A percentile compares a stretch with the other conserved stretches of the same genome.
These are phyloP conservation scores for Dissophora globulifera DNA, from an alignment of 192 early-diverging fungal genomes.

Conservation along the genomic window DNA sequence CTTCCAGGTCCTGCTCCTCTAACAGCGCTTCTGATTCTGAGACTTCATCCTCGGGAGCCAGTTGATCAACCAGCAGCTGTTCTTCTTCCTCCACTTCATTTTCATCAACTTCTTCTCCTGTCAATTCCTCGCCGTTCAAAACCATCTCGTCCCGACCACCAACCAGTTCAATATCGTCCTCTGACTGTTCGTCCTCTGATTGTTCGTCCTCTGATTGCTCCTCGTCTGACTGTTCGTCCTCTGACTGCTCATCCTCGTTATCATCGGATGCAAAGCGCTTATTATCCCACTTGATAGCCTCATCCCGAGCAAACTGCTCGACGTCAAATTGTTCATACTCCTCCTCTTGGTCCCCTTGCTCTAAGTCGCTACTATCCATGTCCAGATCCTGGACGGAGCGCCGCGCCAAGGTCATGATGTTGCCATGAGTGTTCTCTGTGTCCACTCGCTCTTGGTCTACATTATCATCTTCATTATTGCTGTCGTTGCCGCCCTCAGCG, in stretches of 20 bases:
- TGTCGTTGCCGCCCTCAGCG: too few relatives aligned
- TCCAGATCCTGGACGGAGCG: background rate
- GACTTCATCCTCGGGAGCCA: slow-evolving; percentile 26
- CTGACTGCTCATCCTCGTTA: background rate
- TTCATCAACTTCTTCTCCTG: background rate
- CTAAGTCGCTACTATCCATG: too few relatives aligned
- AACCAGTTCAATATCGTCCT: background rate
- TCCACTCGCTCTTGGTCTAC: background rate
- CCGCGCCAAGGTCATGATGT: too few relatives aligned
- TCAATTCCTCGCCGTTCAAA: background rate
- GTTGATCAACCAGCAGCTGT: background rate
- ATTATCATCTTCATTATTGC: background rate
- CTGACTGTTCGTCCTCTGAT: background rate
- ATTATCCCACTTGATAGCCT: too few relatives aligned
- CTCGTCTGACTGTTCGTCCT: background rate
- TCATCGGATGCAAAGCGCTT: too few relatives aligned
- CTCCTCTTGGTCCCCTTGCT: too few relatives aligned
- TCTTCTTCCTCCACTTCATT: slow-evolving; percentile 9
- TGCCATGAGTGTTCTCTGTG: background rate
- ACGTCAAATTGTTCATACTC: too few relatives aligned
- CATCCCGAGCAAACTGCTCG: too few relatives aligned
- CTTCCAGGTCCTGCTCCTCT: slow-evolving; percentile 30
- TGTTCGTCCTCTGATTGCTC: background rate
- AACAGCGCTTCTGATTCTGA: slow-evolving; percentile 29
- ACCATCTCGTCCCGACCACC: background rate